phyloP scores from a whole-genome alignment of 2,329 filamentous ascomycete species.

The Penicillium sp. region DNA sequence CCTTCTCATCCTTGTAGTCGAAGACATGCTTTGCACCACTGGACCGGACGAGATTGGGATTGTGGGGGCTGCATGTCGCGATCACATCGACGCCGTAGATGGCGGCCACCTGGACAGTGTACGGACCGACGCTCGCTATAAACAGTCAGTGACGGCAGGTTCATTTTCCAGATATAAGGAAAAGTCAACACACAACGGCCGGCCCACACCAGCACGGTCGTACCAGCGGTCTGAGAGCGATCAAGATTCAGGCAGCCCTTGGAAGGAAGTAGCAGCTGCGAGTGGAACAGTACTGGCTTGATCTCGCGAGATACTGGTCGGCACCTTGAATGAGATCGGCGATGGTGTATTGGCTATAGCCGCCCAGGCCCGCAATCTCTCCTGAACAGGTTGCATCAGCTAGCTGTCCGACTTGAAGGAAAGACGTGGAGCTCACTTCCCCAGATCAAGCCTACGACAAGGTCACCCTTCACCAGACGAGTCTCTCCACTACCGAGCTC shows the following conservation, averaged over 20 bases:
- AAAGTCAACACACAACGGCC: constrained; percentile 42
- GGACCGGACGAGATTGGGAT: constrained; percentile 33
- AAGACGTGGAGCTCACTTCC: constrained; percentile 18
- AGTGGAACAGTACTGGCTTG: constrained; percentile 43
- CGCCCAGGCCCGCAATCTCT: constrained; percentile 31
- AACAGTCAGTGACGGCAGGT: background rate
- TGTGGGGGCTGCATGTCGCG: constrained; percentile 37
- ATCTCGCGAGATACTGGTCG: constrained; percentile 27
- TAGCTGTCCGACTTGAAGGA: background rate
- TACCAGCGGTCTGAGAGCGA: constrained; percentile 6
- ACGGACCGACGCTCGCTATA: constrained; percentile 41
- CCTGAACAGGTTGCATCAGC: background rate
- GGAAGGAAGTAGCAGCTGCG: constrained; percentile 41
- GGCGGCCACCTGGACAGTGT: constrained; percentile 37
- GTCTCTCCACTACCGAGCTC: constrained; percentile 33
- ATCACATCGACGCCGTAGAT: constrained; percentile 34
- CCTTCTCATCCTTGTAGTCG: constrained; percentile 42
- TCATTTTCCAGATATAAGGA: background rate
- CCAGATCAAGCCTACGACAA: constrained; percentile 34
- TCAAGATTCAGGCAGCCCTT: constrained; percentile 38
- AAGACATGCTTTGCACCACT: constrained; percentile 39
- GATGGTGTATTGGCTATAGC: constrained; percentile 40
- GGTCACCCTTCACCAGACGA: constrained; percentile 33
- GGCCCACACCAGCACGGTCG: constrained; percentile 44
- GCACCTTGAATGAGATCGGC: constrained; percentile 46